phyloP scores from a whole-genome alignment of 768 basidiomycete species.

The Hypsizygus marmoreus region DNA sequence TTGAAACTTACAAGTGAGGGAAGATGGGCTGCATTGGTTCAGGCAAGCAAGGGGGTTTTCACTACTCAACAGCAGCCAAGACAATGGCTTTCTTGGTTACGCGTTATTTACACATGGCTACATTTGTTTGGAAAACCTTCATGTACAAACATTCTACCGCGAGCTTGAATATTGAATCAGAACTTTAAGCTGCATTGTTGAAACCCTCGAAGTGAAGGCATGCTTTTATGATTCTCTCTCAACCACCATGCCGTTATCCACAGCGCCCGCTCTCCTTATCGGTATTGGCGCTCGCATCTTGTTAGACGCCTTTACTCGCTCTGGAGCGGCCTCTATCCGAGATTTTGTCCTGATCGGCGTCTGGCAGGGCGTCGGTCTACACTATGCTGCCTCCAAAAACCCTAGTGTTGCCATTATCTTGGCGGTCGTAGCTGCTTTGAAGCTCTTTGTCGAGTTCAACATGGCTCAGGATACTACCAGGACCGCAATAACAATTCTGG shows the following conservation, averaged over 20 bases:
- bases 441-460: conserved; percentile 66
- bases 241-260: conserved; percentile 41
- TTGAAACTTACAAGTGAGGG: conserved; percentile 25
- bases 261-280: conserved; percentile 69
- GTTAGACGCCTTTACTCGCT: conserved; percentile 57
- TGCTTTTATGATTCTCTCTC: conserved; percentile 17
- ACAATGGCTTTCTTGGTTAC: conserved; percentile 23
- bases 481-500: conserved; percentile 62
- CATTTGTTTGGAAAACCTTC: no score
- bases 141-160: no score
- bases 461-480: conserved; percentile 53
- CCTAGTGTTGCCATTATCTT: conserved; percentile 56
- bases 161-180: background rate
- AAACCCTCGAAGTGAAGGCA: conserved; percentile 5
- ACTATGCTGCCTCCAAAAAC: conserved; percentile 62
- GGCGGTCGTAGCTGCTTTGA: conserved; percentile 56
- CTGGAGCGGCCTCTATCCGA: conserved; percentile 48
- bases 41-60: no score
- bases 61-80: no score
- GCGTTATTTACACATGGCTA: no score
- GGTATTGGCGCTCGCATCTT: conserved; percentile 75
- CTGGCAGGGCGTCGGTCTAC: conserved; percentile 76
- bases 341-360: conserved; percentile 69
- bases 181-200: background rate
- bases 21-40: no score